Base-by-base conservation (phyloP, 192 early-diverging fungal species). In the Chytriomyces confervae region DNA sequence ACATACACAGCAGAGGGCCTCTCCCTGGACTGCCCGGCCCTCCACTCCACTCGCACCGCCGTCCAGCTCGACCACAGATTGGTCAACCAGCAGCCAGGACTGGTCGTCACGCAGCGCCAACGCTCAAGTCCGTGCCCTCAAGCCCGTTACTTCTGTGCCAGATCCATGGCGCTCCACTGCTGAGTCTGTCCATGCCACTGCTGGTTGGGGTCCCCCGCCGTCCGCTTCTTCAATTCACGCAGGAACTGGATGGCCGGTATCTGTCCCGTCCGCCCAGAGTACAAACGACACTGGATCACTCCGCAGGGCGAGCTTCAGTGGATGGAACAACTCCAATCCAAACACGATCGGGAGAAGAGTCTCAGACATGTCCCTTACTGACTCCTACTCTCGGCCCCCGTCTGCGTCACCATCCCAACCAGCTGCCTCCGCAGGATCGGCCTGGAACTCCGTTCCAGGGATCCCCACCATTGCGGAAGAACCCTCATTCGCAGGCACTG, bases 101-200 rank as follows among this genome's bases (percentile, higher is more conserved):
- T 70, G 69, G 69, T 70, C 69, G 23, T 70, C 69, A 27, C 69
- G 69, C 18, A 70, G 69, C 49, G 11, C 16, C 66, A 44, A 43
- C 16, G 66, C 13, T 13, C 46, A 11, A 13, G 24, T 68, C 46
- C 16, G 20, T 13, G 66, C 29, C 11, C 11, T 43, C 23, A 43
- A 20, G 16, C 16, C 27, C 46, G 16, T 48, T 44, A 48, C 8
- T 5, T 16, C 24, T 23, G 20, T 16, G 43, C 27, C 46, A 29
- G 44, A 68, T 46, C 18, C 11, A 11, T 18, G n/a, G 62, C 10
- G n/a, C 27, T 10, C 27, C 2, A 11, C 36, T 36, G 36, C 36
- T 36, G 36, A 36, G 36, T 36, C 36, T 27, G 27, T 13, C 62
- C 16, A 64, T 27, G 10, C 10, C 24, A 10, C 20, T 64, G 62